These are phyloP conservation scores for Trichophaea hybrida DNA, from an alignment of 2,329 filamentous ascomycete species.

Conservation along the genomic window DNA sequence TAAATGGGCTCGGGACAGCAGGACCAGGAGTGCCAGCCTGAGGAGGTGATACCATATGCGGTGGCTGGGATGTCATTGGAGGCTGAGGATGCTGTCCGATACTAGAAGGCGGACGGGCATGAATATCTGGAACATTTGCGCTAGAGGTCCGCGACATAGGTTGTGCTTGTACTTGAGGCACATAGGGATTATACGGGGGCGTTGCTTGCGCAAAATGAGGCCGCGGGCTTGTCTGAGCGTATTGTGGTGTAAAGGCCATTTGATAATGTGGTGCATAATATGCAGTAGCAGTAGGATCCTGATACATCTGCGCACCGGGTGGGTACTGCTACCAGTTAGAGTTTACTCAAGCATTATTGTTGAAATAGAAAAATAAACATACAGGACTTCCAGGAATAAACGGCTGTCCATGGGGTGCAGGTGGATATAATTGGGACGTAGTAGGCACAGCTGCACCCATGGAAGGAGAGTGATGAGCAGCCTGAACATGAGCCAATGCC, in stretches of 20 bases:
- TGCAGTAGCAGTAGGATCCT: slow-evolving; percentile 32
- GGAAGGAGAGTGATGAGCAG: slow-evolving; percentile 45
- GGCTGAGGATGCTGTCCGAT: slow-evolving; percentile 18
- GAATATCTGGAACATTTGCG: slow-evolving; percentile 17
- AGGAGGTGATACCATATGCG: slow-evolving; percentile 46
- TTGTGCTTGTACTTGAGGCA: not conserved
- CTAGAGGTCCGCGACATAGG: slow-evolving; percentile 19
- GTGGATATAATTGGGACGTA: slow-evolving; percentile 53
- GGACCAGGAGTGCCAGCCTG: slow-evolving; percentile 36
- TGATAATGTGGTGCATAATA: slow-evolving; percentile 35
- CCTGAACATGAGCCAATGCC: slow-evolving; percentile 37
- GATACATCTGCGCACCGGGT: slow-evolving; percentile 22
- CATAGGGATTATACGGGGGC: slow-evolving; percentile 3
- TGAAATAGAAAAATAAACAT: slow-evolving; percentile 33
- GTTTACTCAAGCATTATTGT: too few relatives aligned
- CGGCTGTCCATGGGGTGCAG: slow-evolving; percentile 50
- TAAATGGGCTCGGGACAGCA: too few relatives aligned
- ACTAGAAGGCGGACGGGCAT: slow-evolving; percentile 19
- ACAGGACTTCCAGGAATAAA: slow-evolving; percentile 42
- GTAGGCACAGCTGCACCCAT: slow-evolving; percentile 13
- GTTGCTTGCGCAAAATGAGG: slow-evolving; percentile 24
- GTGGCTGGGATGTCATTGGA: slow-evolving; percentile 12
- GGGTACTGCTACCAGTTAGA: not conserved
- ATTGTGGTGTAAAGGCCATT: slow-evolving; percentile 32
- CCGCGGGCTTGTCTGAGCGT: slow-evolving; percentile 31